phyloP scores from a whole-genome alignment of 2,329 filamentous ascomycete species.

The Cercospora zeae-maydis region DNA sequence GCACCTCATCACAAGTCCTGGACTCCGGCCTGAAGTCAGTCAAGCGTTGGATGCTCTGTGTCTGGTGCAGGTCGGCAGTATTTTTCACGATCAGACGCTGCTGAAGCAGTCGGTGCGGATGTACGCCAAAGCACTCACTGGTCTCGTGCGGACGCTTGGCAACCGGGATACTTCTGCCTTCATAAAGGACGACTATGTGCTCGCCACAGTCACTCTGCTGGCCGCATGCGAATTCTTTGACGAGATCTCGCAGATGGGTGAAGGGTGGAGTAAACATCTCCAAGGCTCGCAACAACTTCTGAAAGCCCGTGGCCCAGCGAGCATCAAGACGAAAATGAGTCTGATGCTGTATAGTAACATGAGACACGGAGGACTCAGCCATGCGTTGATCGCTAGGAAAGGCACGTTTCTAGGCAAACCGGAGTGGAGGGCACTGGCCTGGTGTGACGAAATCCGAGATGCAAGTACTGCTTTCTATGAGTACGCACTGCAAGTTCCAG shows the following conservation, averaged over 20 bases:
- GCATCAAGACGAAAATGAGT: slow-evolving; percentile 26
- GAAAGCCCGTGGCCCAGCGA: slow-evolving; percentile 29
- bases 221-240: slow-evolving; percentile 35
- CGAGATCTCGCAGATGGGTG: slow-evolving; percentile 30
- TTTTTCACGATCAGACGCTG: slow-evolving; percentile 26
- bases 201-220: slow-evolving; percentile 32
- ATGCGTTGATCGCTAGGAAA: slow-evolving; percentile 30
- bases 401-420: slow-evolving; percentile 29
- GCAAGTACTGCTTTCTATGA: slow-evolving; percentile 31
- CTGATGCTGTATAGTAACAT: slow-evolving; percentile 31
- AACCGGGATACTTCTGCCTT: slow-evolving; percentile 7
- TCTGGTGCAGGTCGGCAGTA: slow-evolving; percentile 31
- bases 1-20: slow-evolving; percentile 22
- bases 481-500: slow-evolving; percentile 30
- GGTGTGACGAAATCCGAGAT: slow-evolving; percentile 25
- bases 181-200: slow-evolving; percentile 29
- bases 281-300: slow-evolving; percentile 31
- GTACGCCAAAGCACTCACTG: slow-evolving; percentile 28
- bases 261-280: slow-evolving; percentile 32
- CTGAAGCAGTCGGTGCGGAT: slow-evolving; percentile 26
- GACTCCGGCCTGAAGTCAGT: slow-evolving; percentile 24
- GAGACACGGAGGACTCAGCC: slow-evolving; percentile 28
- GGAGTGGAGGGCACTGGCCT: slow-evolving; percentile 32
- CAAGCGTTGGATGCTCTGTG: slow-evolving; percentile 31
- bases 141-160: slow-evolving; percentile 23